Conservation (phyloP, 805 yeast species). For the Candida pseudofarinosa region DNA sequence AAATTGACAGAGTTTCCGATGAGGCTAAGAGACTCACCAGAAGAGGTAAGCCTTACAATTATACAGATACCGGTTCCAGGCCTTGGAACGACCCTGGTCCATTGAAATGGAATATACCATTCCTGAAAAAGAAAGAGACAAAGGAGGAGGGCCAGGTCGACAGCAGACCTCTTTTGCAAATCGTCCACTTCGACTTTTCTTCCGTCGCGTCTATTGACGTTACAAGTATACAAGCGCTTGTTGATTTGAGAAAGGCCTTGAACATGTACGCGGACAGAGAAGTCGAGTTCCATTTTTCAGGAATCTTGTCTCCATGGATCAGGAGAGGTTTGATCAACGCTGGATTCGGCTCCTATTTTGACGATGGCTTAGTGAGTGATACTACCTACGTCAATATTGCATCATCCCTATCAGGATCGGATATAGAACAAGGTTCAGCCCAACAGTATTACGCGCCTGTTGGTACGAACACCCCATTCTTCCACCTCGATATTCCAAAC, state of each 20-base stretch:
- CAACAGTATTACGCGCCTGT: conserved; percentile 48
- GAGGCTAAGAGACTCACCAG: conserved; percentile 59
- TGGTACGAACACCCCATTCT: conserved; percentile 66
- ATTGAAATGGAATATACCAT: conserved; percentile 34
- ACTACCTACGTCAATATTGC: conserved; percentile 40
- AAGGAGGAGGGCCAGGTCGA: conserved; percentile 24
- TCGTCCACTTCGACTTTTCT: conserved; percentile 78
- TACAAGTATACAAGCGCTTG: conserved; percentile 73
- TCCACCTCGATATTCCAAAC: conserved; percentile 75
- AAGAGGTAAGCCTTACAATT: conserved; percentile 49
- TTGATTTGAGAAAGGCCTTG: conserved; percentile 70
- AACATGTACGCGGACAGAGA: conserved; percentile 73
- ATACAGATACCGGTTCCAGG: conserved; percentile 49
- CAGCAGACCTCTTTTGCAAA: conserved; percentile 60
- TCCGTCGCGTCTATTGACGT: conserved; percentile 73
- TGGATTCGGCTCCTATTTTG: conserved; percentile 67
- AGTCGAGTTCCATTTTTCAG: conserved; percentile 87
- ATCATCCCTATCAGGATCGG: conserved; percentile 19
- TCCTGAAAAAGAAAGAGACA: conserved; percentile 13
- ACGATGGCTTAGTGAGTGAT: conserved; percentile 35
- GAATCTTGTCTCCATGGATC: conserved; percentile 83
- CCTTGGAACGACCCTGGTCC: conserved; percentile 94
- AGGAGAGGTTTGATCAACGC: conserved; percentile 68
- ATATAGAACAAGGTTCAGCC: conserved; percentile 26
- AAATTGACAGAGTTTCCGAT: conserved; percentile 64